A percentile compares a stretch with the other conserved stretches of the same genome.
Conservation (phyloP, 805 yeast genomes). For the Nakazawaea sp. region DNA sequence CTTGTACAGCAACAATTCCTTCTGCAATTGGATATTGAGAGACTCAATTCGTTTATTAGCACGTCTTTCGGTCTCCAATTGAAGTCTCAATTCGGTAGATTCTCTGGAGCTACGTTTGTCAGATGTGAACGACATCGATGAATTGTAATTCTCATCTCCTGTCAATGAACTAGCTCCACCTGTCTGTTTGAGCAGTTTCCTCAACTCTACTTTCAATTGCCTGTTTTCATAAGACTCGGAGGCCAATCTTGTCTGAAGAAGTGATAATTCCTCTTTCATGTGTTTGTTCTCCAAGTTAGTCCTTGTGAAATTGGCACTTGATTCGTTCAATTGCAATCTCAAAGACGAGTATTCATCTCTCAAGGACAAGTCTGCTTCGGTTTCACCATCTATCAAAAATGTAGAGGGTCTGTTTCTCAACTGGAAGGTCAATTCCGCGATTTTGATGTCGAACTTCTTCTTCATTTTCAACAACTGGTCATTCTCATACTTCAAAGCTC, state of each 20-base stretch:
- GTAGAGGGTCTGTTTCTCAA: conserved; percentile 14
- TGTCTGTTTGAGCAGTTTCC: conserved; percentile 35
- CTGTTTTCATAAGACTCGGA: conserved; percentile 57
- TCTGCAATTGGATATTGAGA: conserved; percentile 25
- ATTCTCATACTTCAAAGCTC: conserved; percentile 24
- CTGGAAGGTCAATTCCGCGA: conserved; percentile 25
- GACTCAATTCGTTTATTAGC: conserved; percentile 25
- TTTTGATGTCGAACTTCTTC: conserved; percentile 22
- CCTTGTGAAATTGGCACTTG: conserved; percentile 12
- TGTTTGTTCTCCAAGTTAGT: conserved; percentile 12
- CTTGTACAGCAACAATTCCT: conserved; percentile 25
- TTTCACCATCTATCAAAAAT: not conserved
- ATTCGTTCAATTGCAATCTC: conserved; percentile 46
- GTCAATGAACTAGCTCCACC: conserved; percentile 8
- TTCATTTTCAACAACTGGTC: conserved; percentile 25
- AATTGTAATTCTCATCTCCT: not conserved
- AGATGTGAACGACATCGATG: not conserved
- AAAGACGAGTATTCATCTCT: conserved; percentile 39
- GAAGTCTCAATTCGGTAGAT: conserved; percentile 1
- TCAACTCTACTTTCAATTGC: conserved; percentile 23
- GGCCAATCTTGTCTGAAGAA: conserved; percentile 58
- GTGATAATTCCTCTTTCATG: conserved; percentile 47
- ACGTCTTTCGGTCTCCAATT: conserved; percentile 19
- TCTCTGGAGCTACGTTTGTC: conserved; percentile 4
- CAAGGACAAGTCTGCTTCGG: conserved; percentile 14